Evolutionary conservation across 73 alveolate species (phyloP).

Genomic region (Paramecium caudatum): DNA sequence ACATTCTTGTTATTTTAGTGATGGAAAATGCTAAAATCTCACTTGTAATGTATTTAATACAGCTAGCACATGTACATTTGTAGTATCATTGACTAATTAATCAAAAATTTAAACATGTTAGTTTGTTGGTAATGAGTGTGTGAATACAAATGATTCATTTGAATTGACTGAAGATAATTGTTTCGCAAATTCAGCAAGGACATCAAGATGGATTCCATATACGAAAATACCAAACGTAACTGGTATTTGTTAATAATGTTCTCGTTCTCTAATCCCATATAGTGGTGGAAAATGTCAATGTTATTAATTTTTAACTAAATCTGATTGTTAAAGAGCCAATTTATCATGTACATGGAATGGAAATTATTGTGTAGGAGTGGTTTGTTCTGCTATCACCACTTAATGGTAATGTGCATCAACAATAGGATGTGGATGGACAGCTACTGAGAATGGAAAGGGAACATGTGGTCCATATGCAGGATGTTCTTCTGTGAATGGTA

Average conservation of each 20-base stretch:
- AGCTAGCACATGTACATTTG: neutral
- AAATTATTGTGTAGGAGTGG: too few relatives aligned
- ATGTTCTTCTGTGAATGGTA: neutral
- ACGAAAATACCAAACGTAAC: too few relatives aligned
- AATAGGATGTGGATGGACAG: neutral
- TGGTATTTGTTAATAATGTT: neutral
- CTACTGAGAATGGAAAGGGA: neutral
- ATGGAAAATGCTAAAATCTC: neutral
- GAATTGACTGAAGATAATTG: neutral
- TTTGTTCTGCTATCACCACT: too few relatives aligned
- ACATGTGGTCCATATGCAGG: neutral
- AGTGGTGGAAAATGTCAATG: neutral
- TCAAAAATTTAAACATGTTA: neutral
- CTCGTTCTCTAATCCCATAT: too few relatives aligned
- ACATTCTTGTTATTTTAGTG: neutral
- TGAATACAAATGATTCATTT: neutral
- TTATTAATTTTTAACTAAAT: neutral
- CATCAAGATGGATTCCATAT: conserved; percentile 1
- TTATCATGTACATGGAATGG: neutral
- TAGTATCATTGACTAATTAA: neutral
- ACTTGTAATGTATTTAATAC: neutral
- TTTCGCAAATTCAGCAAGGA: neutral
- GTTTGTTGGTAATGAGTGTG: neutral
- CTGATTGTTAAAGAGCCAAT: neutral
- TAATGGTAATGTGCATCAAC: neutral